Percentiles rank a stretch among this genome's conserved stretches.
Conservation (phyloP, 805 yeast species). For the Helenozyma baotianmanensis region DNA sequence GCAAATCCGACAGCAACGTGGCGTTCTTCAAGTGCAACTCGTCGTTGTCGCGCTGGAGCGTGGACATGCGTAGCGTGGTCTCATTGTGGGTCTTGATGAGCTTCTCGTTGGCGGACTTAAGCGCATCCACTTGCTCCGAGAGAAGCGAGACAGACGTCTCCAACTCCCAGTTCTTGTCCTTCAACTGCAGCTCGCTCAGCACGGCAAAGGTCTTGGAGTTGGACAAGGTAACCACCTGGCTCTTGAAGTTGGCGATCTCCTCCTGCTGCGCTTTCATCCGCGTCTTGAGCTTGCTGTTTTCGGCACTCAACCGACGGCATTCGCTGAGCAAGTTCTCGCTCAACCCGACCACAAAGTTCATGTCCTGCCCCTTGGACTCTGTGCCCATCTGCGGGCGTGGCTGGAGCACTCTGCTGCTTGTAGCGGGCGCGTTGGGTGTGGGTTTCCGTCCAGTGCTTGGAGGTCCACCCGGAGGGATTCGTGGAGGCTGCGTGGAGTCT, state of each 20-base stretch:
- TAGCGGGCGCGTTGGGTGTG: neutral
- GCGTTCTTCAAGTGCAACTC: conserved; percentile 37
- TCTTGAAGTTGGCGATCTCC: conserved; percentile 37
- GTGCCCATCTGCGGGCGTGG: conserved; percentile 35
- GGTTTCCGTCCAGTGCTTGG: conserved; percentile 1
- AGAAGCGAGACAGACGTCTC: conserved; percentile 48
- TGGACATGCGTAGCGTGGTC: conserved; percentile 22
- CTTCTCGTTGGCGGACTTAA: conserved; percentile 38
- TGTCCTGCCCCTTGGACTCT: conserved; percentile 52
- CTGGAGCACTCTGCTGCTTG: conserved; percentile 11
- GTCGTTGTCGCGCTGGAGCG: conserved; percentile 47
- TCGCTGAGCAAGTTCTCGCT: conserved; percentile 69
- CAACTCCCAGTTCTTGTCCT: conserved; percentile 63
- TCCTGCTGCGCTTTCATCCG: conserved; percentile 40
- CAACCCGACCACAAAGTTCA: conserved; percentile 67
- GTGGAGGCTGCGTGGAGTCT: conserved; percentile 2
- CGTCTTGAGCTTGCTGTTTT: conserved; percentile 45
- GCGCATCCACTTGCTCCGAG: conserved; percentile 39
- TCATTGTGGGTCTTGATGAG: conserved; percentile 30
- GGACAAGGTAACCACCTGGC: conserved; percentile 30
- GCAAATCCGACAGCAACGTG: conserved; percentile 36
- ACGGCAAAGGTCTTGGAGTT: conserved; percentile 31
- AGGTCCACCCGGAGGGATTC: conserved; percentile 2
- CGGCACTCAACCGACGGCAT: conserved; percentile 67
- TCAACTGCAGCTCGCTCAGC: conserved; percentile 44